Base-by-base conservation (phyloP, 306 rosid species). In the Urtica urens region DNA sequence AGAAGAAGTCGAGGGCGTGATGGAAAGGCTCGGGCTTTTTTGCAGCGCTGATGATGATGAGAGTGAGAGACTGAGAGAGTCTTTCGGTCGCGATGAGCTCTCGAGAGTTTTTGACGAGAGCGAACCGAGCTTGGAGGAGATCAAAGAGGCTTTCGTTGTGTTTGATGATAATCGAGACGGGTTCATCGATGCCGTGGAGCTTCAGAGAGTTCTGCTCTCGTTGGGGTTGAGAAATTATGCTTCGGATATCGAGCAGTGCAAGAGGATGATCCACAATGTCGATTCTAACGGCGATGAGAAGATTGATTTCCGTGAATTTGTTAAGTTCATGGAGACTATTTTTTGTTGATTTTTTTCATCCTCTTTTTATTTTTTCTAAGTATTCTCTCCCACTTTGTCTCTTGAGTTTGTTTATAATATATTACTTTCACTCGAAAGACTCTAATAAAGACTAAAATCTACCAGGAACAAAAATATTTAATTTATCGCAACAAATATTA, bases 71-170 rank as follows among this genome's bases (percentile, higher is more conserved):
- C 71, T 53, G 38, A 56, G 51, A 0, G 69, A 57, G 17, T 58
- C 35, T n/a, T 59, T 73, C 55, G 47, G 60, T 48, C 52, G 66
- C 33, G 46, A 55, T 39, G 80, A 76, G 37, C 33, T 77, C 44
- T 66, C 75, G 33, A 72, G 25, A 25, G 51, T 84, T 73, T 84
- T 90, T 76, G 82, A 84, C 12, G 97, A 84, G 51, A 59, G 65
- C 24, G 95, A 90, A 49, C 97, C 97, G 4, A 81, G 95, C 55
- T 43, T 84, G 49, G 84, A 69, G 56, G 97, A 90, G 63, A 62
- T 90, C 60, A 90, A 84, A 59, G 73, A 76, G 51, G 93, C 95
- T 61, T 90, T 90, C 57, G 76, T 84, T 60, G 90, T 84, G 38
- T 84, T 76, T 66, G 97, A 90, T 72, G 58, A 53, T 66, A 90